A percentile compares a stretch with the other conserved stretches of the same genome.
These are phyloP conservation scores for Euphorbia lathyris DNA, from an alignment of 345 rosid species.

Conservation along the genomic window DNA sequence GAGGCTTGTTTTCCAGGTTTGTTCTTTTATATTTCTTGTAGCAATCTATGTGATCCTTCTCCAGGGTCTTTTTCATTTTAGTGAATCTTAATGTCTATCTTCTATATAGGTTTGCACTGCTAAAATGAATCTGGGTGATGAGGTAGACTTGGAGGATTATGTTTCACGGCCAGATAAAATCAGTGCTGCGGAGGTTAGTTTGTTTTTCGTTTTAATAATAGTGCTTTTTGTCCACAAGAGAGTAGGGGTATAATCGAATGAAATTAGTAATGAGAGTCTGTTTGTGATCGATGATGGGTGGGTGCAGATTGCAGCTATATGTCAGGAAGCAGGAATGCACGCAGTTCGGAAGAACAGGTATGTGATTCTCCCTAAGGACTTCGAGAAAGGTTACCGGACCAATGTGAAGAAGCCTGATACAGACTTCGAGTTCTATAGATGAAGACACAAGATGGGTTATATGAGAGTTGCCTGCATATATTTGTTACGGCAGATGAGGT, in stretches of 20 bases:
- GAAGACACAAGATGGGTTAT: slow-evolving; percentile 18
- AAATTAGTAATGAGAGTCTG: not conserved
- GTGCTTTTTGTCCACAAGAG: too few species aligned
- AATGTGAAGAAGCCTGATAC: slow-evolving; percentile 99
- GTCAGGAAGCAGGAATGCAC: slow-evolving; percentile 99
- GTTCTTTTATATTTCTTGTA: not conserved
- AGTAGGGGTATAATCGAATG: too few species aligned
- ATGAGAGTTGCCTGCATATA: not conserved
- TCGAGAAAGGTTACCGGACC: slow-evolving; percentile 93
- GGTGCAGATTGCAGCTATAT: slow-evolving; percentile 85
- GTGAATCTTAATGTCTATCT: not conserved
- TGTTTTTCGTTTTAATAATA: slow-evolving; percentile 13
- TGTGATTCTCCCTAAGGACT: slow-evolving; percentile 93
- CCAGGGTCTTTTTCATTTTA: not conserved
- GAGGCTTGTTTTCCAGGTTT: slow-evolving; percentile 97
- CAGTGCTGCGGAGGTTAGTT: slow-evolving; percentile 98
- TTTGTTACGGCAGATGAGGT: not conserved
- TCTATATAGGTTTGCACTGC: slow-evolving; percentile 87
- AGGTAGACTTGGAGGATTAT: slow-evolving; percentile 98
- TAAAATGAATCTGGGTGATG: slow-evolving; percentile 94
- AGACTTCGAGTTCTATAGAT: slow-evolving; percentile 94
- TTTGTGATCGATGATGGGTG: not conserved
- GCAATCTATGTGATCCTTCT: not conserved
- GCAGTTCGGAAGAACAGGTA: slow-evolving; percentile 98
- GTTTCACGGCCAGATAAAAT: slow-evolving; percentile 98